Conservation (phyloP, 768 basidiomycete genomes). For the Lactarius trivialis region DNA sequence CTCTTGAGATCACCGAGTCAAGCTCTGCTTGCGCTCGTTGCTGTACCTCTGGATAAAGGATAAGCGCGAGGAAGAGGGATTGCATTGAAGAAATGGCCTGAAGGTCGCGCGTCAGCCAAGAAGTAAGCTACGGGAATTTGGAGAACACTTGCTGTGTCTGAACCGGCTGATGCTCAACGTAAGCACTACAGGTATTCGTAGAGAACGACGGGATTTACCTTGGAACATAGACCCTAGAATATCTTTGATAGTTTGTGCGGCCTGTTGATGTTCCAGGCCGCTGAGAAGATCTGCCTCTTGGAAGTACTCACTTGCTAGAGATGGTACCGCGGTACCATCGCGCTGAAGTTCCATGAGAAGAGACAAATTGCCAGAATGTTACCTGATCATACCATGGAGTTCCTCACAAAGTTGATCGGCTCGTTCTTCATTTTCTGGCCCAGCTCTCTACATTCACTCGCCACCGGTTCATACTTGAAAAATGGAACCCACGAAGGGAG, state of each 20-base stretch:
- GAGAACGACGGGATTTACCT: not conserved
- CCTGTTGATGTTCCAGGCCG: not conserved
- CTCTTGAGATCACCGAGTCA: constrained; percentile 22
- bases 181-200: not conserved
- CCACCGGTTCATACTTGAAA: constrained; percentile 4
- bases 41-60: constrained; percentile 26
- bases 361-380: not conserved
- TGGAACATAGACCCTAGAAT: constrained; percentile 7
- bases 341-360: not conserved
- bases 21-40: constrained; percentile 25
- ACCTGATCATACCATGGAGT: constrained; percentile 1
- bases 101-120: not conserved
- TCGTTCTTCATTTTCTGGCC: not conserved
- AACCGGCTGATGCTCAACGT: constrained; percentile 1
- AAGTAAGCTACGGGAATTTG: not conserved
- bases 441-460: not conserved
- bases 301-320: constrained; percentile 6
- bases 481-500: constrained; percentile 16
- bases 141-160: constrained; percentile 4
- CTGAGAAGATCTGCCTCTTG: constrained; percentile 3
- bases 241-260: not conserved
- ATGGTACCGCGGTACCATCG: constrained; percentile 3
- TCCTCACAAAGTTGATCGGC: constrained; percentile 5
- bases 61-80: constrained; percentile 28
- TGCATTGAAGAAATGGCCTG: constrained; percentile 13